phyloP scores from a whole-genome alignment of 441 rosid species.

The Omphalea diandra region DNA sequence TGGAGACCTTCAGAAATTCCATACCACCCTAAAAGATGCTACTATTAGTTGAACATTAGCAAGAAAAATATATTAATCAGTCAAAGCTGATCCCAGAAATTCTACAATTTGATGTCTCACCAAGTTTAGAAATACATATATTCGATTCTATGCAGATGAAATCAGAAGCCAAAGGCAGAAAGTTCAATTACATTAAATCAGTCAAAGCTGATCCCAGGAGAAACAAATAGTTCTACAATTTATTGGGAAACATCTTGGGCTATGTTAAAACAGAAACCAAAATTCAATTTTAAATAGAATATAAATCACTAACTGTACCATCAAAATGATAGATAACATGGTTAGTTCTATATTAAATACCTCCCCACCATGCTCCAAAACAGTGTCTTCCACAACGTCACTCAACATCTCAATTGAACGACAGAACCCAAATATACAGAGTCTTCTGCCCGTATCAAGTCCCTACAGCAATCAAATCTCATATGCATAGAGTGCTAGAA shows the following conservation, averaged over 20 bases:
- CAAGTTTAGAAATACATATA: too few species aligned
- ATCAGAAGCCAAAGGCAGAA: neutral
- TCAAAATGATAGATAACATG: too few species aligned
- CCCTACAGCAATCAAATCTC: conserved; percentile 47
- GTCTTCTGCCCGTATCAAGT: conserved; percentile 83
- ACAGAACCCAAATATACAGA: conserved; percentile 89
- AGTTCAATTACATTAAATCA: neutral
- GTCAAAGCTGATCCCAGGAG: neutral
- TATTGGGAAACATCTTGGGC: neutral
- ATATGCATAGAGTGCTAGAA: conserved; percentile 2
- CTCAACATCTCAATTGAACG: conserved; percentile 95
- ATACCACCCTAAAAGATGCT: neutral
- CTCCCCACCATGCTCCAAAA: conserved; percentile 89
- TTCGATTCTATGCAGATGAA: neutral
- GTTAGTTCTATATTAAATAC: too few species aligned
- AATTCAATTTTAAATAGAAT: neutral
- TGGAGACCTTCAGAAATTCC: neutral
- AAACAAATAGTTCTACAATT: neutral
- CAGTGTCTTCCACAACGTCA: conserved; percentile 89
- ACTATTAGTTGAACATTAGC: neutral
- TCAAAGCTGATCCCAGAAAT: conserved; percentile 1
- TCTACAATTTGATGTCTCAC: too few species aligned
- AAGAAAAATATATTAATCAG: neutral
- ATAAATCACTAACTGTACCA: neutral
- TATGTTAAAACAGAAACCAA: neutral